Evolutionary conservation across 148 eudicot species (phyloP).

Genomic region (Heliosperma pusillum): DNA sequence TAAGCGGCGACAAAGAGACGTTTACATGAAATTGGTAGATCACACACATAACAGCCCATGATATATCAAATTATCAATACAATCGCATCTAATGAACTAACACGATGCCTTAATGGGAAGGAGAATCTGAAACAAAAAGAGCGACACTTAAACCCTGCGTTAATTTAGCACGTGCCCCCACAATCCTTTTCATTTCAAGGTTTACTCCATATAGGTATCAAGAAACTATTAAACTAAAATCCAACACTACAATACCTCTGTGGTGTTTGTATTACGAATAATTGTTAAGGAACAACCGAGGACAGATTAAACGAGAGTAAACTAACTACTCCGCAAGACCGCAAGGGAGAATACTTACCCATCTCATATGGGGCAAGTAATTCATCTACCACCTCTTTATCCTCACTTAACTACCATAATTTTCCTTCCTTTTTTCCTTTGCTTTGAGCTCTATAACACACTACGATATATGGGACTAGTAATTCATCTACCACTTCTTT

Average conservation of each 20-base stretch:
- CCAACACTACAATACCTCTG: not conserved
- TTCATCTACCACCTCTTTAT: no score
- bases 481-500: no score
- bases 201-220: no score
- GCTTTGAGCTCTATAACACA: no score
- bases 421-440: no score
- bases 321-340: not conserved
- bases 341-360: not conserved
- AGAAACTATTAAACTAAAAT: not conserved
- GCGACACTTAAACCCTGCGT: not conserved
- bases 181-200: no score
- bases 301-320: not conserved
- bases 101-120: not conserved
- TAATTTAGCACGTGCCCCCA: no score
- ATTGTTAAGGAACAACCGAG: no score
- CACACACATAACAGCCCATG: not conserved
- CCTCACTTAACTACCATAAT: no score
- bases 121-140: not conserved
- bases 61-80: no score
- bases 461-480: no score
- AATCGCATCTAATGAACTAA: not conserved
- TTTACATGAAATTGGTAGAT: not conserved
- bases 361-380: no score
- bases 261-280: not conserved
- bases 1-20: not conserved